Conservation (phyloP, 768 basidiomycete genomes). For the Podaxis rugospora region DNA sequence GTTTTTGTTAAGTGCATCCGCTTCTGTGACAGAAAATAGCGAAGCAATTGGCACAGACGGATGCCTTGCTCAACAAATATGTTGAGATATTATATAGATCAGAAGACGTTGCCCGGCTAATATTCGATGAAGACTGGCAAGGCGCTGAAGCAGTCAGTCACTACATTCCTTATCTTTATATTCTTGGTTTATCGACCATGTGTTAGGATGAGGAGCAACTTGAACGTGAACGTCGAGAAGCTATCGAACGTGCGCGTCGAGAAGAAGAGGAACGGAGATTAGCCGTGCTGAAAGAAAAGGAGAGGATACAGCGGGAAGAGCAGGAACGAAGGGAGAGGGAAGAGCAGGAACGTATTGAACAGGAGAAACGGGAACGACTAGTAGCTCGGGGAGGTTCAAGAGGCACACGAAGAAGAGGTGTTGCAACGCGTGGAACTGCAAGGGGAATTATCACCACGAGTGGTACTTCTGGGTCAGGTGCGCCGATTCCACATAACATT, state of each 20-base stretch:
- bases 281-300: constrained; percentile 38
- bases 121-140: constrained; percentile 75
- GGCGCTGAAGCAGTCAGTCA: constrained; percentile 65
- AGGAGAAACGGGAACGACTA: constrained; percentile 34
- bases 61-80: constrained; percentile 73
- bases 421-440: constrained; percentile 51
- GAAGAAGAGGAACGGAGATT: constrained; percentile 48
- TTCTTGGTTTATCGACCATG: not conserved
- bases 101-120: constrained; percentile 60
- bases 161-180: not conserved
- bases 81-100: constrained; percentile 64
- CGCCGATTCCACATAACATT: not conserved
- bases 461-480: not conserved
- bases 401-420: constrained; percentile 71
- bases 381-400: constrained; percentile 52
- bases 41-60: constrained; percentile 63
- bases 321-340: constrained; percentile 32
- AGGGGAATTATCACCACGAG: constrained; percentile 13
- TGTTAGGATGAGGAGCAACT: constrained; percentile 57
- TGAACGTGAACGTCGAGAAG: constrained; percentile 43
- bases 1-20: not conserved
- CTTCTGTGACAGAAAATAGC: constrained; percentile 51
- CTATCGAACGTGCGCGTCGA: constrained; percentile 38
- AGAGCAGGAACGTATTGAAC: constrained; percentile 39
- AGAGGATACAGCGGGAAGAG: constrained; percentile 38